phyloP scores from a whole-genome alignment of 257 asterid species.

The Rubia yunnanensis region DNA sequence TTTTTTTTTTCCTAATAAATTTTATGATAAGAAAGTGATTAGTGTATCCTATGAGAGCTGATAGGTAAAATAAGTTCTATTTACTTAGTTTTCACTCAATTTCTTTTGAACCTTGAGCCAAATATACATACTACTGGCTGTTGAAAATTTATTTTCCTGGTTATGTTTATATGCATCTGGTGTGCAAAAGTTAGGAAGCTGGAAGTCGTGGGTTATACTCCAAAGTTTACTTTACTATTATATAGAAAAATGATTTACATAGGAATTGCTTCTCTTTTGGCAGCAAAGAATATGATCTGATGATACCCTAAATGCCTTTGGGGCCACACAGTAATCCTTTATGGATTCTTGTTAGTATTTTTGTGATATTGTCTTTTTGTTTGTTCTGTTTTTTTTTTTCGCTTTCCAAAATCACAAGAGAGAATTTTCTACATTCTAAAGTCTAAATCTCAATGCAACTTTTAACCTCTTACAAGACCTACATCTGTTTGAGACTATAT shows the following conservation, averaged over 20 bases:
- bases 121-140: neutral
- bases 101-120: neutral
- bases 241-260: neutral
- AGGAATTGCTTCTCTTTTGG: neutral
- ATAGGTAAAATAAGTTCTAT: neutral
- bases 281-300: neutral
- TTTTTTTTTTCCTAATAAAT: neutral
- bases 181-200: neutral
- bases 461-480: neutral
- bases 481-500: neutral
- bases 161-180: neutral
- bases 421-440: too few species aligned
- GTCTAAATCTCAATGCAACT: neutral
- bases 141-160: neutral
- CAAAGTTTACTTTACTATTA: neutral
- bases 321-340: neutral
- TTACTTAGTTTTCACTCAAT: neutral
- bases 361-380: neutral
- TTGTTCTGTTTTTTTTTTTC: neutral
- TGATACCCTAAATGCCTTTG: neutral
- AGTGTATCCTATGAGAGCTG: neutral
- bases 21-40: neutral
- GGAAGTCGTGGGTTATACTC: neutral
- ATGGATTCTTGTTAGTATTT: neutral
- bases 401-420: neutral